A percentile compares a stretch with the other conserved stretches of the same genome.
Evolutionary conservation across 2,329 filamentous ascomycete genomes (phyloP).

Genomic region (Pseudogymnoascus sp.): DNA sequence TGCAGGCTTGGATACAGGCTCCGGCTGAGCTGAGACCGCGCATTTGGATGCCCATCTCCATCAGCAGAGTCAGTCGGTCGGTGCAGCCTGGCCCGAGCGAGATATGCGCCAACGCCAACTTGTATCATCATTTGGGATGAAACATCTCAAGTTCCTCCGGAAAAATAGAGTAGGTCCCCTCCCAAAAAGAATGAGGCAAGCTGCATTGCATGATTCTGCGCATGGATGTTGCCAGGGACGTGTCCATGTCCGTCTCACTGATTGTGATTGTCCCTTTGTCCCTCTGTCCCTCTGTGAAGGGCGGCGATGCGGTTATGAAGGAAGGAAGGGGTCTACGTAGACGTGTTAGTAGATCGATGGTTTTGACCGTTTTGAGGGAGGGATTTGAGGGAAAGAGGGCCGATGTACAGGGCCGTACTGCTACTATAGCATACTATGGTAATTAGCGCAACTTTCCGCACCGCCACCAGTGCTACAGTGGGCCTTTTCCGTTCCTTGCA

Average conservation of each 20-base stretch:
- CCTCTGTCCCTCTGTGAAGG: background rate
- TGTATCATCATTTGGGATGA: background rate
- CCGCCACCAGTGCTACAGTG: constrained; percentile 5
- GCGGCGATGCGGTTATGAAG: background rate
- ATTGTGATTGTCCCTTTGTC: background rate
- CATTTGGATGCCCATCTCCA: background rate
- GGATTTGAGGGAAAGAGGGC: background rate
- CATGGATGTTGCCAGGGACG: background rate
- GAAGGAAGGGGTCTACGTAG: background rate
- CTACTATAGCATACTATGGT: background rate
- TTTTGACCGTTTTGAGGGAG: background rate
- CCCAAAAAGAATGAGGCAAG: background rate
- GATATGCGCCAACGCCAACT: background rate
- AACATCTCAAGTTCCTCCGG: background rate
- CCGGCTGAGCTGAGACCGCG: background rate
- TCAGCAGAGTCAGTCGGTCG: background rate
- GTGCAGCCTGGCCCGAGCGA: background rate
- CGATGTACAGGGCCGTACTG: background rate
- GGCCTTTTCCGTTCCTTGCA: constrained; percentile 5
- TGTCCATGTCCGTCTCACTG: background rate
- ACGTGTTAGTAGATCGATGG: background rate
- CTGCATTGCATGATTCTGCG: background rate
- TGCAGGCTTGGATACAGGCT: background rate
- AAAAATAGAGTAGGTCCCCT: background rate
- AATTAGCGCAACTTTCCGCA: constrained; percentile 6